These are phyloP conservation scores for Chrysanthemum seticuspe DNA, from an alignment of 129 eudicot genomes.

Conservation along the genomic window DNA sequence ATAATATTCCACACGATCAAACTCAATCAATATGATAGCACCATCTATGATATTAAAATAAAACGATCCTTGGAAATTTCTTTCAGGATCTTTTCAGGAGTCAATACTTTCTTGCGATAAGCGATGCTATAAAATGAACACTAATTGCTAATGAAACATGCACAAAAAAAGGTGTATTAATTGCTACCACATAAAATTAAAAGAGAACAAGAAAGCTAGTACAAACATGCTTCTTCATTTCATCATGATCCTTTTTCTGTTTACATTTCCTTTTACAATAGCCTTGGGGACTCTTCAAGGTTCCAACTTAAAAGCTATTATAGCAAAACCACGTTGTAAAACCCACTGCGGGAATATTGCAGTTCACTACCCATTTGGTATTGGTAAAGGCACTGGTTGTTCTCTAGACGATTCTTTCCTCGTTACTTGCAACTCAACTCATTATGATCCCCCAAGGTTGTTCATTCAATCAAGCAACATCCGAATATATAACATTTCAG, in stretches of 20 bases:
- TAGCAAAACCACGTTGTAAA: conserved; percentile 12
- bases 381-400: conserved; percentile 22
- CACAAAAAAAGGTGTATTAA: too few species aligned
- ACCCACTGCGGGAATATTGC: too few species aligned
- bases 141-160: not conserved
- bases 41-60: too few species aligned
- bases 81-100: too few species aligned
- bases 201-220: not conserved
- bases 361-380: conserved; percentile 28
- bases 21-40: too few species aligned
- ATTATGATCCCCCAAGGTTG: not conserved
- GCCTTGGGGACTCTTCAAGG: too few species aligned
- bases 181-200: too few species aligned
- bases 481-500: not conserved
- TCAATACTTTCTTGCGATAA: too few species aligned
- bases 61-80: too few species aligned
- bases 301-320: not conserved
- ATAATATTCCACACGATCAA: too few species aligned
- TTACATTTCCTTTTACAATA: not conserved
- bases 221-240: conserved; percentile 18
- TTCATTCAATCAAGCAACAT: not conserved
- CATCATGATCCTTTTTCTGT: not conserved
- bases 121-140: too few species aligned
- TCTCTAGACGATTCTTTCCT: conserved; percentile 24
- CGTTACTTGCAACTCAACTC: not conserved